Evolutionary conservation across 1,139 yeast species (phyloP), one percentile per base, ranked within the genome.

Genomic region (Candida sojae): DNA sequence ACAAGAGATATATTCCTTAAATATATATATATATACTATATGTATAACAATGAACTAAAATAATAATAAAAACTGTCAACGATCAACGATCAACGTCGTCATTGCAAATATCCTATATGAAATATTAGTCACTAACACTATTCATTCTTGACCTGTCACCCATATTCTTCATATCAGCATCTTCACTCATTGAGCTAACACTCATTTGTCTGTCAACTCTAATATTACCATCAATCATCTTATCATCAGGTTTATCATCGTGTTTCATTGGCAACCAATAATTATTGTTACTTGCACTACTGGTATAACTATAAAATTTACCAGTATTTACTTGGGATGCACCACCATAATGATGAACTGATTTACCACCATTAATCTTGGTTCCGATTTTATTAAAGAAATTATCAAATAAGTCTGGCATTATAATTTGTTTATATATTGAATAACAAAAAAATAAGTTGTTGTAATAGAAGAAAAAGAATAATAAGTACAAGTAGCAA

Each of bases 391-490:
- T 68, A 35, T 60, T 63, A 50, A 71, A 71, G 44, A 74, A 63
- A 53, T 71, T 70, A 49, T 74, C 79, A 52, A 74, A 74, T 57
- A 74, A 62, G 58, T 71, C 79, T 21, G 77, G 76, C 79, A 73
- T 73, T n/a, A 10, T 17, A 21, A 17, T 12, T 12, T 33, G 10
- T 35, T 35, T 17, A 17, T 26, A 26, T 26, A 26, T 26, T 26
- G 29, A 21, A 8, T 35, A 11, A 21, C 5, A 6, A 6, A 5
- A 13, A 2, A 35, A 8, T 21, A 11, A 31, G 10, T 10, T 8
- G n/a, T 8, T 31, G 34, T 6, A 23, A 32, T 21, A 3, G 11
- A 35, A 31, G 11, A 11, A 31, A 31, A 39, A 28, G 26, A 13
- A 13, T 8, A 29, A 28, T 4, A 38, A 6, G 21, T 25, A 30